Evolutionary conservation across 768 basidiomycete genomes (phyloP), one percentile per base, ranked within the genome.

Genomic region (Trametes meyenii): DNA sequence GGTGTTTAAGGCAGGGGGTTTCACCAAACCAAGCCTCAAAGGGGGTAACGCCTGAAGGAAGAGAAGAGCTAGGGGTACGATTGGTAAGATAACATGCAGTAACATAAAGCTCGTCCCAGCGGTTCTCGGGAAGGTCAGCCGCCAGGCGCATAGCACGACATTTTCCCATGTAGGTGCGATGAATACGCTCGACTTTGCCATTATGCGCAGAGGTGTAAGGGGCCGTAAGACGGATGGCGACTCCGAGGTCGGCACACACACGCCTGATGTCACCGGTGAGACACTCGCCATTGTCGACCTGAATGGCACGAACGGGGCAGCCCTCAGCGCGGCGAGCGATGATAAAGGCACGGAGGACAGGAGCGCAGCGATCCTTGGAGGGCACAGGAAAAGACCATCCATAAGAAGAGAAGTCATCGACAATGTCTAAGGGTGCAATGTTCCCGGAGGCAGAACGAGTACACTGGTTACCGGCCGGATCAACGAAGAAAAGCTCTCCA

Each of bases 181-280:
- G 77, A 39, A 74, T 53, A 0, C 74, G 68, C 53, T 80, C 76
- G 3, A 76, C 76, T 8, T 64, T 60, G 3, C 79, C 75, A 57
- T 74, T 79, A 13, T 78, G 73, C 0, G 71, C 72, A n/a, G 75
- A 78, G 8, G 75, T 78, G 62, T 79, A 68, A 0, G 75, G 70
- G 0, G 73, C 72, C 0, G 73, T 75, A 52, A 54, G 67, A 21
- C 70, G 48, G 10, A 67, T 62, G 0, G 29, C 23, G 38, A 55
- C 50, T 0, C 63, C 59, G 17, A 55, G 55, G 0, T 36, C 45
- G 23, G 23, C 40, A 23, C 53, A 55, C 48, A 61, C 46, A 29
- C 21, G 38, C 26, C n/a, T 5, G 48, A 55, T 61, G 43, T 72
- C 69, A 1, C 3, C 7, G 1, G 60, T 55, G 21, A 50, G 40